Conservation (phyloP, 129 eudicot genomes). For the Lonicera japonica region DNA sequence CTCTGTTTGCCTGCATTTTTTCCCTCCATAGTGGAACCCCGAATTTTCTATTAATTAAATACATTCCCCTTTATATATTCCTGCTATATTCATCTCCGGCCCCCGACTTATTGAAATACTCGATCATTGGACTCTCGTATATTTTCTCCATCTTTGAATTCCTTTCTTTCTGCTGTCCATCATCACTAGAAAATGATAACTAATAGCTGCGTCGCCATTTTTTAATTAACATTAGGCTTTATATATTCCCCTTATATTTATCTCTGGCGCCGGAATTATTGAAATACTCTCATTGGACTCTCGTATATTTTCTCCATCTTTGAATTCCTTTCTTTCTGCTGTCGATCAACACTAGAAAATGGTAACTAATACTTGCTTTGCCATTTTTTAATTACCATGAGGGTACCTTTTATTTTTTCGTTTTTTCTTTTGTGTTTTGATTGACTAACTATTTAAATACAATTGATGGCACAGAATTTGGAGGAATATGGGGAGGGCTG, state of each 20-base stretch:
- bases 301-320: not conserved
- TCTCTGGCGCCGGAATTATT: no score
- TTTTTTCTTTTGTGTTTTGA: not conserved
- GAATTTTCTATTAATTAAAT: constrained; percentile 17
- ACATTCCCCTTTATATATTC: not conserved
- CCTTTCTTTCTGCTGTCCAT: not conserved
- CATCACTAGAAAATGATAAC: not conserved
- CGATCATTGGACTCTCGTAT: not conserved
- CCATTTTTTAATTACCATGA: not conserved
- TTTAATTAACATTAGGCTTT: not conserved
- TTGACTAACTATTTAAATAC: not conserved
- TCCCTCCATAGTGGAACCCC: constrained; percentile 35
- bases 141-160: not conserved
- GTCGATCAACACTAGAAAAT: not conserved
- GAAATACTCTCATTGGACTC: no score
- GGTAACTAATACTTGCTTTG: not conserved
- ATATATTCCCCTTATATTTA: no score
- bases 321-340: not conserved
- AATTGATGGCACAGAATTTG: constrained; percentile 11
- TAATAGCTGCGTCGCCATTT: not conserved
- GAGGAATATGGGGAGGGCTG: constrained; percentile 28
- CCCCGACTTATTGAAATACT: no score
- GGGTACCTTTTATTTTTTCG: not conserved
- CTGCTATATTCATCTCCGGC: not conserved
- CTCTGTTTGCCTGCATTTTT: constrained; percentile 15